Percentiles rank a stretch among this genome's conserved stretches.
These are phyloP conservation scores for Tolypocladium cylindrosporum DNA, from an alignment of 2,329 filamentous ascomycete genomes.

Conservation along the genomic window DNA sequence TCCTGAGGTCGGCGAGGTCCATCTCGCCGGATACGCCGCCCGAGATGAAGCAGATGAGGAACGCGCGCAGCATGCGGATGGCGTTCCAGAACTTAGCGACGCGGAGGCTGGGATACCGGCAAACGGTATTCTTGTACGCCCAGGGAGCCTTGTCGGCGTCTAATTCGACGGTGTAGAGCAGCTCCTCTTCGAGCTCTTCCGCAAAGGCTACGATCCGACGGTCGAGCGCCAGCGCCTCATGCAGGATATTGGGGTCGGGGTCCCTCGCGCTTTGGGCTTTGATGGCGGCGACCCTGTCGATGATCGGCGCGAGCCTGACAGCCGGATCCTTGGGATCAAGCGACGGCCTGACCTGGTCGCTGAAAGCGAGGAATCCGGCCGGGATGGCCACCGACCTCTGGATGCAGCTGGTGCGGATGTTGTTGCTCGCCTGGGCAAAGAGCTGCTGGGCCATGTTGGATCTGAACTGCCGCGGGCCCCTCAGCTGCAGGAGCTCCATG, in stretches of 20 bases:
- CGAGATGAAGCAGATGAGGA: slow-evolving; percentile 10
- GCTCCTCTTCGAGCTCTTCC: background rate
- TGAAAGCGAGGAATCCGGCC: slow-evolving; percentile 8
- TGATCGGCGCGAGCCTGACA: slow-evolving; percentile 6
- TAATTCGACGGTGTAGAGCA: slow-evolving; percentile 2
- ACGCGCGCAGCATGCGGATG: slow-evolving; percentile 13
- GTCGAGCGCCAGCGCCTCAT: slow-evolving; percentile 11
- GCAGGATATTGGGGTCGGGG: slow-evolving; percentile 3
- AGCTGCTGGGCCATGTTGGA: slow-evolving; percentile 10
- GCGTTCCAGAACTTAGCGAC: slow-evolving; percentile 15
- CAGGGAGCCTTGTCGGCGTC: slow-evolving; percentile 2
- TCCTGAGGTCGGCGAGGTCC: background rate
- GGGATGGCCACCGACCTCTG: slow-evolving; percentile 12
- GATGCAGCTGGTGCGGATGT: slow-evolving; percentile 15
- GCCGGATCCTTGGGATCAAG: slow-evolving; percentile 7
- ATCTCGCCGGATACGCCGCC: background rate
- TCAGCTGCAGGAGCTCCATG: slow-evolving; percentile 14
- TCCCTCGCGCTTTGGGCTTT: slow-evolving; percentile 2
- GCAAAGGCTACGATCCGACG: slow-evolving; percentile 4
- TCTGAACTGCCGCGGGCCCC: slow-evolving; percentile 11
- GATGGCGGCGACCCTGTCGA: slow-evolving; percentile 9
- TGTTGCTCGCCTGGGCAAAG: slow-evolving; percentile 14
- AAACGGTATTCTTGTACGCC: slow-evolving; percentile 6
- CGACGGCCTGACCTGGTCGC: slow-evolving; percentile 3
- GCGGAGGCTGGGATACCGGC: slow-evolving; percentile 10